These are phyloP conservation scores for Fusarium nisikadoi DNA, from an alignment of 2,329 filamentous ascomycete genomes.

Conservation along the genomic window DNA sequence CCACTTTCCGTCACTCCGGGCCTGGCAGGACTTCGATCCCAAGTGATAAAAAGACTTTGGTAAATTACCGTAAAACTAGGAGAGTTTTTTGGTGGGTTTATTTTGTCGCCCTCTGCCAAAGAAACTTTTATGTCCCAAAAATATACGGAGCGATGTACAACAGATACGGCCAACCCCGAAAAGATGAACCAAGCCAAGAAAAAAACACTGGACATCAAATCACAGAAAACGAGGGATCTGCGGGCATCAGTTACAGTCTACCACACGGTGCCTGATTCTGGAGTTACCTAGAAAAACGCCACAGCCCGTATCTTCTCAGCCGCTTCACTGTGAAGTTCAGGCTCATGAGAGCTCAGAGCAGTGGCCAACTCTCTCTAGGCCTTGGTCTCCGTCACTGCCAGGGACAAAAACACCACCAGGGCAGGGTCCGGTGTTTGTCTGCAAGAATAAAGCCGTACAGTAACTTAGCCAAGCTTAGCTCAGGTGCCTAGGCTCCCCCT, in stretches of 20 bases:
- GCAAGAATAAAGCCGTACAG: slow-evolving; percentile 37
- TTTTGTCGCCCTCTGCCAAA: not conserved
- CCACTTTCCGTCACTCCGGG: slow-evolving; percentile 31
- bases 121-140: slow-evolving; percentile 26
- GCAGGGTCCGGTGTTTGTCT: slow-evolving; percentile 36
- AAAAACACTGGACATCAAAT: slow-evolving; percentile 34
- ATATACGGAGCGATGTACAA: slow-evolving; percentile 20
- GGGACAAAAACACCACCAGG: slow-evolving; percentile 6
- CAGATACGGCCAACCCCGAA: slow-evolving; percentile 32
- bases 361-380: not conserved
- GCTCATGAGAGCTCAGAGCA: not conserved
- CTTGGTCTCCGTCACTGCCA: slow-evolving; percentile 7
- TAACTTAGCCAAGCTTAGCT: slow-evolving; percentile 33
- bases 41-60: not conserved
- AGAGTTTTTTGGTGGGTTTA: too few relatives aligned
- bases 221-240: slow-evolving; percentile 31
- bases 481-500: slow-evolving; percentile 34
- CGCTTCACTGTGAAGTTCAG: not conserved
- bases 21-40: not conserved
- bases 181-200: slow-evolving; percentile 28
- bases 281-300: slow-evolving; percentile 21
- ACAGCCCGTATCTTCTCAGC: slow-evolving; percentile 26
- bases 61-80: fast-evolving
- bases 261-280: slow-evolving; percentile 21
- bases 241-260: not conserved